Conservation (phyloP, 805 yeast genomes). For the Cyberlindnera saturnus region DNA sequence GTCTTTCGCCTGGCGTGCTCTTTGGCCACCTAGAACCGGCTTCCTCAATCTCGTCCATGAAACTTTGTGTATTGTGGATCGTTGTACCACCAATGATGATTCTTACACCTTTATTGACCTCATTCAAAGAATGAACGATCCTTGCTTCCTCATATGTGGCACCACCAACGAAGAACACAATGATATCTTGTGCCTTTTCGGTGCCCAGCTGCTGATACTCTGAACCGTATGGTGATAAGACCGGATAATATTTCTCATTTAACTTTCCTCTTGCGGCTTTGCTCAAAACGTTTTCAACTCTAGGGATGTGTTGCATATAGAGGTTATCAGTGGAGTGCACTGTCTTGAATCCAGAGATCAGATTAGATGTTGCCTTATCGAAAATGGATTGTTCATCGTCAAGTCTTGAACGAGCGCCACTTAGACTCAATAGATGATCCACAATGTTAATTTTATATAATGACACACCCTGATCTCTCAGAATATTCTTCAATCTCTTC, state of each 20-base stretch:
- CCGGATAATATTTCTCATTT: constrained; percentile 34
- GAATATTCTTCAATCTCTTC: constrained; percentile 29
- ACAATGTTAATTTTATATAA: constrained; percentile 18
- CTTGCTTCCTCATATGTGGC: constrained; percentile 90
- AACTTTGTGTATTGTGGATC: constrained; percentile 41
- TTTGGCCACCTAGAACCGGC: constrained; percentile 33
- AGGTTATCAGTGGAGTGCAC: constrained; percentile 53
- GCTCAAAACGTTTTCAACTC: constrained; percentile 40
- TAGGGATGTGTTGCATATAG: constrained; percentile 88
- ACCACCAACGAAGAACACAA: constrained; percentile 79
- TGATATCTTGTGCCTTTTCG: constrained; percentile 54
- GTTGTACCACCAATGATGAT: constrained; percentile 78
- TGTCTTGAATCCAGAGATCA: constrained; percentile 29
- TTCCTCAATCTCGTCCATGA: constrained; percentile 27
- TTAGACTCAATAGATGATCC: constrained; percentile 37
- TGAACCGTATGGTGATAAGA: constrained; percentile 30
- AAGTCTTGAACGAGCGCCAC: constrained; percentile 39
- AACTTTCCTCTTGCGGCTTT: constrained; percentile 31
- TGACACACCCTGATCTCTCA: constrained; percentile 31
- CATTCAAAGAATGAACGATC: constrained; percentile 65
- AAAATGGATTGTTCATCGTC: constrained; percentile 27
- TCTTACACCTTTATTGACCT: constrained; percentile 47
- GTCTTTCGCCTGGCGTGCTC: constrained; percentile 6
- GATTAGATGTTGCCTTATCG: constrained; percentile 23
- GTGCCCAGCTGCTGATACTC: constrained; percentile 14